Base-by-base conservation (phyloP, 2,329 filamentous ascomycete genomes). In the Aspergillus piperis region DNA sequence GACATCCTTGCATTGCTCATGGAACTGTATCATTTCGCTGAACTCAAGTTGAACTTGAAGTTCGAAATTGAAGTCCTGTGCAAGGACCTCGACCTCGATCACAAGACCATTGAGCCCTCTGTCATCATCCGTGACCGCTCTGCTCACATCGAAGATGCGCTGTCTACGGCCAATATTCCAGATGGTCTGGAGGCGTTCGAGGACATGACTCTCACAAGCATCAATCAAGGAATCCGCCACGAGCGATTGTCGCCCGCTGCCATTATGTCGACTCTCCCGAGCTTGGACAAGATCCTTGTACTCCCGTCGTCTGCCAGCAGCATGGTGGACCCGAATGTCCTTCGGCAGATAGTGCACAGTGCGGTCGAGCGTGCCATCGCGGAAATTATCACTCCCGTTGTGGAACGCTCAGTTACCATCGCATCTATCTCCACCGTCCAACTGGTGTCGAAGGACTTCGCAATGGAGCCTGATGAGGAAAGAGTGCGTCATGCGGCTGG, bases 1-100 rank as follows among this genome's bases (percentile, higher is more conserved):
- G 95, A 99, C 70, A 95, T 99, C 57, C 87, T 99, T 58, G 86
- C 91, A 64, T 82, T 98, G 7, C 83, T 99, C 38, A 91, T 96
- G 69, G 96, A 99, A 72, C 83, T 99, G 3, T 99, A 99, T 71
- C 90, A 96, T 71, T 90, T 90, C 70, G 92, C 91, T 13, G 94
- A 97, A 68, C 81, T 99, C 58, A 98, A 98, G 75, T 85, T 99
- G 39, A 98, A 98, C 68, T 88, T 96, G 54, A 99, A 98, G 70
- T 99, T 99, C 69, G 95, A 99, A 76, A 98, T 99, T 60, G 95
- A 99, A 76, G 93, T 99, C 25, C 84, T 99, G 23, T 99, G 93
- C 81, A 96, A 96, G 73, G 93, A 93, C 11, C 81, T 99, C 15
- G 89, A 89, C 57, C 82, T 98, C n/a, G 92, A 98, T 64, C 90